Percentiles rank a stretch among this genome's conserved stretches.
phyloP scores from a whole-genome alignment of 2,329 filamentous ascomycete species.

The Microsporum canis region DNA sequence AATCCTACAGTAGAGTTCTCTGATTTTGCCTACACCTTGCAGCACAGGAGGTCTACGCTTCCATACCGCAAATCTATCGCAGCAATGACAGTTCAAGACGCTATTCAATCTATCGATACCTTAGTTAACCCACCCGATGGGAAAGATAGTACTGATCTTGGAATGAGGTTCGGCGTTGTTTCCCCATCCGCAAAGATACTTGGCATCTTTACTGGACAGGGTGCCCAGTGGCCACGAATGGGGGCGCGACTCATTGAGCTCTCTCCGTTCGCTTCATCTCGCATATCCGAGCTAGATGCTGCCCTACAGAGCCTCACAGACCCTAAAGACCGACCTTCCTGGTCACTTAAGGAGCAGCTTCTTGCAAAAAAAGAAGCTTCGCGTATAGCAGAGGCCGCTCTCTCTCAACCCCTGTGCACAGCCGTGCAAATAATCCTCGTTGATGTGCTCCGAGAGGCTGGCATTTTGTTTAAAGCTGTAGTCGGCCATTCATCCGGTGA shows the following conservation, averaged over 20 bases:
- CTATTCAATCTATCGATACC: not conserved
- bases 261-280: not conserved
- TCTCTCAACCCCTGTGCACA: conserved; percentile 16
- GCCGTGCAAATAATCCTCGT: conserved; percentile 14
- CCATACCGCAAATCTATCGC: not conserved
- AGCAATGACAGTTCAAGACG: not conserved
- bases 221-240: conserved; percentile 15
- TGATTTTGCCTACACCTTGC: conserved; percentile 4
- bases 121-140: not conserved
- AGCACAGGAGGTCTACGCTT: conserved; percentile 4
- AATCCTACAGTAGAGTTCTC: not conserved
- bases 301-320: not conserved
- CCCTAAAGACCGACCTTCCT: not conserved
- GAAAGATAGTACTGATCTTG: not conserved
- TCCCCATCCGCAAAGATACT: not conserved
- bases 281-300: not conserved
- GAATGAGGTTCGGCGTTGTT: not conserved
- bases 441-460: conserved; percentile 14
- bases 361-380: not conserved
- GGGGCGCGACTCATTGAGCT: not conserved
- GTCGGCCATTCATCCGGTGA: conserved; percentile 42
- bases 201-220: conserved; percentile 16
- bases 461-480: conserved; percentile 26
- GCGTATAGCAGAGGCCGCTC: not conserved
- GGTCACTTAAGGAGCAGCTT: conserved; percentile 34